Evolutionary conservation across 805 yeast genomes (phyloP).

Genomic region (Candida corydali): DNA sequence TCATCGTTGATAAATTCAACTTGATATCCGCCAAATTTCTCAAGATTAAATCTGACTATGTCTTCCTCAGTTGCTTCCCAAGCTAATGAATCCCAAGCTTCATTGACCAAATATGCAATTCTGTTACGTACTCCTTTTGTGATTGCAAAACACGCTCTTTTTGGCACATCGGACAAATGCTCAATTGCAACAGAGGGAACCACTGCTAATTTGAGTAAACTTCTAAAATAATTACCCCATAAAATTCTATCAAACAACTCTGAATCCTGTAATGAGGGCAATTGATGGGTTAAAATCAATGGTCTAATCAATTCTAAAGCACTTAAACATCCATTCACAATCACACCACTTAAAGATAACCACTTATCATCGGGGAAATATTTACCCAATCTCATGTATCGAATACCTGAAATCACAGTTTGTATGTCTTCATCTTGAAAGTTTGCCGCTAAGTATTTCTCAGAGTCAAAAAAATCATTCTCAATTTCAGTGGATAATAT

Average conservation of each 20-base stretch:
- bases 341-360: constrained; percentile 61
- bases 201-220: constrained; percentile 54
- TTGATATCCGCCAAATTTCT: constrained; percentile 67
- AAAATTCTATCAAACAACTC: constrained; percentile 54
- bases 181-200: constrained; percentile 68
- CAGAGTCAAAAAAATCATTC: constrained; percentile 38
- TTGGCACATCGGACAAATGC: constrained; percentile 67
- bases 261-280: constrained; percentile 49
- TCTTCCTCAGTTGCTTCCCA: constrained; percentile 57
- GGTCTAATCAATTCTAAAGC: constrained; percentile 52
- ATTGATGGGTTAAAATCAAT: constrained; percentile 43
- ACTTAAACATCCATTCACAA: constrained; percentile 53
- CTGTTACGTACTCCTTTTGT: constrained; percentile 61
- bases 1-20: constrained; percentile 55
- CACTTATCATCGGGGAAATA: constrained; percentile 69
- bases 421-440: constrained; percentile 42
- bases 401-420: constrained; percentile 45
- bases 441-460: constrained; percentile 24
- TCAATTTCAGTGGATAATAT: constrained; percentile 30
- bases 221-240: constrained; percentile 66
- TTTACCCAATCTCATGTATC: constrained; percentile 47
- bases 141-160: constrained; percentile 62
- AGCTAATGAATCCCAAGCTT: constrained; percentile 74
- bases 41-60: constrained; percentile 52
- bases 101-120: constrained; percentile 50